These are phyloP conservation scores for Coniferiporia sulphurascens DNA, from an alignment of 1,284 basidiomycete species.

Conservation along the genomic window DNA sequence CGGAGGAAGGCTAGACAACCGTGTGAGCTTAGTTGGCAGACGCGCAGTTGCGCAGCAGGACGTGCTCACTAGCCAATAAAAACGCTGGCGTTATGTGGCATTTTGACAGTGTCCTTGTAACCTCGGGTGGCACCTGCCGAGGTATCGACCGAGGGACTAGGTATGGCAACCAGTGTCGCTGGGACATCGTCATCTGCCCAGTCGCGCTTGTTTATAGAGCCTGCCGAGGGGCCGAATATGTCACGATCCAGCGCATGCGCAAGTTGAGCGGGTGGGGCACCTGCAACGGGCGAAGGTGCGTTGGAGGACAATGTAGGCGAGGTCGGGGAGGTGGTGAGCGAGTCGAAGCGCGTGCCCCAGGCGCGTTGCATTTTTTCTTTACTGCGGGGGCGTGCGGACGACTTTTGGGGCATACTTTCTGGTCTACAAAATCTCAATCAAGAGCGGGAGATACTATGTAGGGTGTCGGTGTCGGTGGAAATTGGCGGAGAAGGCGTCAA, in stretches of 20 bases:
- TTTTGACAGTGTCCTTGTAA: conserved; percentile 38
- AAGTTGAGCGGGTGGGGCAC: background rate
- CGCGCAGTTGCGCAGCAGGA: conserved; percentile 8
- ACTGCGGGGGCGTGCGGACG: conserved; percentile 2
- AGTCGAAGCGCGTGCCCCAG: conserved; percentile 72
- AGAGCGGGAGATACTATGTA: background rate
- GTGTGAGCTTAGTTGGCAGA: conserved; percentile 13
- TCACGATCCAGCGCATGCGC: background rate
- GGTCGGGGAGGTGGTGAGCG: conserved; percentile 31
- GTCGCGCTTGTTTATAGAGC: conserved; percentile 8
- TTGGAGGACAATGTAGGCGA: conserved; percentile 22
- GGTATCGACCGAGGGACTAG: background rate
- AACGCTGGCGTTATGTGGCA: conserved; percentile 68
- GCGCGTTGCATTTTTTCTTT: conserved; percentile 28
- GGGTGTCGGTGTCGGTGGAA: background rate
- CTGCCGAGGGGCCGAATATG: background rate
- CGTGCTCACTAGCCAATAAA: conserved; percentile 68
- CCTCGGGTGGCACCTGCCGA: conserved; percentile 6
- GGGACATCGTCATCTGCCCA: conserved; percentile 25
- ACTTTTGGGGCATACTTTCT: conserved; percentile 4
- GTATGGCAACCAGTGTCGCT: conserved; percentile 23
- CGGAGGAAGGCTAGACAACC: conserved; percentile 54
- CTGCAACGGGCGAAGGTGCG: conserved; percentile 19
- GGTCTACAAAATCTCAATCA: background rate
- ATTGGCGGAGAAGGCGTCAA: background rate